Evolutionary conservation across 768 basidiomycete species (phyloP).

Genomic region (Auricularia heimuer): DNA sequence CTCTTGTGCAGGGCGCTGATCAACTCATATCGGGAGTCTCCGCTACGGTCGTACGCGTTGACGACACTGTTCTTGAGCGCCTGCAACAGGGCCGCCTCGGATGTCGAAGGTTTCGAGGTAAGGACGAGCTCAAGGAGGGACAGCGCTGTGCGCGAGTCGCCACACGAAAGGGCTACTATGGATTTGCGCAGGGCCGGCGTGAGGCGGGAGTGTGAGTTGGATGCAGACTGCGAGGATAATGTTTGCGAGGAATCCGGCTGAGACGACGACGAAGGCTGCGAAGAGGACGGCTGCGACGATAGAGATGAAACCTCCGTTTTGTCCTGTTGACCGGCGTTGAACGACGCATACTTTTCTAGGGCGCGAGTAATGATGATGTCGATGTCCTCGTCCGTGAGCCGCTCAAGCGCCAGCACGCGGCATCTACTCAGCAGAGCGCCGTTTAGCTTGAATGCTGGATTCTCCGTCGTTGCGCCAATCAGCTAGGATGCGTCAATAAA

Average conservation of each 20-base stretch:
- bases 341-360: slow-evolving; percentile 18
- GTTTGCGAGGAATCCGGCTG: slow-evolving; percentile 7
- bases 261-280: no score
- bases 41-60: slow-evolving; percentile 62
- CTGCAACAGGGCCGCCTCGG: slow-evolving; percentile 42
- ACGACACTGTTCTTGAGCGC: slow-evolving; percentile 54
- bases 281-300: no score
- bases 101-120: slow-evolving; percentile 27
- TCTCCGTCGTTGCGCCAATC: slow-evolving; percentile 82
- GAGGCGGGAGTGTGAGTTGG: slow-evolving; percentile 22
- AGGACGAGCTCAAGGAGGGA: slow-evolving; percentile 67
- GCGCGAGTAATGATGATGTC: slow-evolving; percentile 48
- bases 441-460: slow-evolving; percentile 77
- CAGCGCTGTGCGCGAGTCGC: slow-evolving; percentile 71
- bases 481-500: slow-evolving; percentile 30
- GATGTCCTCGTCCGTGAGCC: slow-evolving; percentile 56
- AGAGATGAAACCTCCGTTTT: no score
- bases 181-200: slow-evolving; percentile 37
- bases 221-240: slow-evolving; percentile 1
- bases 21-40: slow-evolving; percentile 72
- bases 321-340: no score
- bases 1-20: slow-evolving; percentile 80
- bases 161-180: slow-evolving; percentile 45
- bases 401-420: slow-evolving; percentile 65
- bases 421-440: slow-evolving; percentile 66